Conservation (phyloP, 225 moss, liverwort and hornwort species). For the Lunularia cruciata region DNA sequence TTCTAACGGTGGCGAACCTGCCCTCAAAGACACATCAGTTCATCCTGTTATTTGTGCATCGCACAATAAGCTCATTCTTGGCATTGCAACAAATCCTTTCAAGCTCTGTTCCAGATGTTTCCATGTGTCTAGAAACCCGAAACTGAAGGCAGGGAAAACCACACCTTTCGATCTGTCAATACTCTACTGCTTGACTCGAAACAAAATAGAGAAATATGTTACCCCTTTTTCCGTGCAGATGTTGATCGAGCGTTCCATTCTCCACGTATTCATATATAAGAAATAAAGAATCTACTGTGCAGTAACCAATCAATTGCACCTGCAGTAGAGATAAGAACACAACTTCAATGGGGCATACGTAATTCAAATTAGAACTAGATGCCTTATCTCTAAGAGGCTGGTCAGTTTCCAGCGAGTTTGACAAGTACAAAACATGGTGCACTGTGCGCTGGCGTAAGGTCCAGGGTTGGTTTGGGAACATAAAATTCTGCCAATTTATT, state of each 20-base stretch:
- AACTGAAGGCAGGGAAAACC: neutral
- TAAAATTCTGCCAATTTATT: neutral
- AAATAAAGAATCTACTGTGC: slow-evolving; percentile 78
- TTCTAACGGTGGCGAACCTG: slow-evolving; percentile 47
- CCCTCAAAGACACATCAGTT: neutral
- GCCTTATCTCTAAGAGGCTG: too few species aligned
- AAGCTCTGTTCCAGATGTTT: too few species aligned
- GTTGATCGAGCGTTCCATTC: slow-evolving; percentile 84
- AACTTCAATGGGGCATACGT: neutral
- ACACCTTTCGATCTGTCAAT: neutral
- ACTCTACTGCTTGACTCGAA: too few species aligned
- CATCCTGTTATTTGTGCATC: neutral
- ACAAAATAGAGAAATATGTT: too few species aligned
- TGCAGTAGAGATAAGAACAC: slow-evolving; percentile 23
- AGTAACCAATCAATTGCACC: slow-evolving; percentile 94
- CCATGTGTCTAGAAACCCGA: too few species aligned
- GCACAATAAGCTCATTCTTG: too few species aligned
- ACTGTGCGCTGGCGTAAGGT: too few species aligned
- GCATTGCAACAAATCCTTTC: too few species aligned
- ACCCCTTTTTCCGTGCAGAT: slow-evolving; percentile 51
- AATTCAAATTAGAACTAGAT: too few species aligned
- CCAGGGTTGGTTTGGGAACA: too few species aligned
- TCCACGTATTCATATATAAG: slow-evolving; percentile 86
- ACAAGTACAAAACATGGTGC: neutral
- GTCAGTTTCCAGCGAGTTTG: neutral